phyloP scores from a whole-genome alignment of 805 yeast species.

The Brettanomyces bruxellensis region DNA sequence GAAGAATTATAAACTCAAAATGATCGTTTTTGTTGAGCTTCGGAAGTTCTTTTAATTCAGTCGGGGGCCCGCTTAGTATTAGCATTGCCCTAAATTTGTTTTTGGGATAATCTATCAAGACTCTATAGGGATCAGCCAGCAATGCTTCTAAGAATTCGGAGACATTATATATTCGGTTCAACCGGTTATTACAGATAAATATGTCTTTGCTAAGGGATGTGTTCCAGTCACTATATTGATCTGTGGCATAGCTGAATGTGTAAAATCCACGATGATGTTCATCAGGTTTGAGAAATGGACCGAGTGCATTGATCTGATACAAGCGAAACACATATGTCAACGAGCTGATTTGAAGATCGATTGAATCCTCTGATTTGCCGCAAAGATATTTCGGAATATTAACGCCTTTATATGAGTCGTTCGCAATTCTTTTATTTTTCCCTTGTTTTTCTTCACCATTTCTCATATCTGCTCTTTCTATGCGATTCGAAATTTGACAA shows the following conservation, averaged over 20 bases:
- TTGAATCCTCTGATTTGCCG: conserved; percentile 44
- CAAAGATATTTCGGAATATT: conserved; percentile 40
- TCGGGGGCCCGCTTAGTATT: conserved; percentile 43
- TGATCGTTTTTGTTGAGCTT: conserved; percentile 14
- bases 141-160: conserved; percentile 32
- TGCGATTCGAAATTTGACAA: neutral
- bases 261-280: conserved; percentile 18
- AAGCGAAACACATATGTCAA: conserved; percentile 43
- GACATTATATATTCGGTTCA: conserved; percentile 49
- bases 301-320: conserved; percentile 6
- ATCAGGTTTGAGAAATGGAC: conserved; percentile 29
- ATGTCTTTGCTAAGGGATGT: neutral
- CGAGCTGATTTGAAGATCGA: conserved; percentile 54
- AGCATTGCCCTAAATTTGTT: conserved; percentile 58
- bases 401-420: conserved; percentile 18
- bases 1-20: conserved; percentile 30
- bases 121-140: conserved; percentile 51
- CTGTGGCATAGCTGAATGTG: conserved; percentile 11
- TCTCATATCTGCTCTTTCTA: neutral
- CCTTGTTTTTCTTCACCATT: neutral
- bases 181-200: conserved; percentile 23
- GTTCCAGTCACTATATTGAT: neutral
- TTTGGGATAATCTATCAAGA: conserved; percentile 56
- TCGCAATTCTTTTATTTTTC: neutral
- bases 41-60: conserved; percentile 24